Evolutionary conservation across 2,329 filamentous ascomycete species (phyloP).

Genomic region (Pyricularia grisea): DNA sequence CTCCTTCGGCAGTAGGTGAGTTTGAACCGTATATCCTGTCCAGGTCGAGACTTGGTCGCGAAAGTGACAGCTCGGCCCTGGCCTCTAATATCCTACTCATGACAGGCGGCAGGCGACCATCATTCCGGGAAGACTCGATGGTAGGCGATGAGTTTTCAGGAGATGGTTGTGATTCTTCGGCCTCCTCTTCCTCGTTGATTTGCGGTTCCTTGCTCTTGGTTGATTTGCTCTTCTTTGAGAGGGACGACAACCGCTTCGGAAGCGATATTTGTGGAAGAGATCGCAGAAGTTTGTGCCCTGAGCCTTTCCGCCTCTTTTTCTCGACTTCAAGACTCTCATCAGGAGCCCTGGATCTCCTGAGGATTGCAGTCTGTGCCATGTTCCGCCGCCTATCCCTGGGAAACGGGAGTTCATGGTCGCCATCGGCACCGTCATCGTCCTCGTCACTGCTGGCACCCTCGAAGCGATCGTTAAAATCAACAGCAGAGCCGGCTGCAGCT

Average conservation of each 20-base stretch:
- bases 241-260: slow-evolving; percentile 25
- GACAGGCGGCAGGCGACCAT: slow-evolving; percentile 53
- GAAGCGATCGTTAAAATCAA: slow-evolving; percentile 74
- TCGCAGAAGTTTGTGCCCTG: slow-evolving; percentile 42
- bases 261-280: slow-evolving; percentile 49
- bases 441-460: slow-evolving; percentile 75
- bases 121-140: slow-evolving; percentile 19
- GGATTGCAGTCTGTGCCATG: slow-evolving; percentile 30
- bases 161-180: slow-evolving; percentile 15
- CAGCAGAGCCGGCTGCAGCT: slow-evolving; percentile 73
- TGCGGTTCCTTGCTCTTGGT: slow-evolving; percentile 30
- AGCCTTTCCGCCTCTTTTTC: slow-evolving; percentile 1
- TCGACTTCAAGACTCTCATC: slow-evolving; percentile 2
- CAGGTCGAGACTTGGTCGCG: slow-evolving; percentile 47
- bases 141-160: not conserved
- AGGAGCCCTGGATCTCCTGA: slow-evolving; percentile 14
- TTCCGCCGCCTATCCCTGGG: slow-evolving; percentile 7
- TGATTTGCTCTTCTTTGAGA: slow-evolving; percentile 24
- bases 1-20: slow-evolving; percentile 22
- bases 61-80: slow-evolving; percentile 51
- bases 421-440: slow-evolving; percentile 37
- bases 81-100: slow-evolving; percentile 73
- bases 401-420: slow-evolving; percentile 7
- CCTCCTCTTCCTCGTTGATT: slow-evolving; percentile 20
- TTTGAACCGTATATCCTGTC: slow-evolving; percentile 33